Percentiles rank a stretch among this genome's conserved stretches.
Evolutionary conservation across 2,329 filamentous ascomycete species (phyloP).

Genomic region (Stagonosporopsis rhizophila): DNA sequence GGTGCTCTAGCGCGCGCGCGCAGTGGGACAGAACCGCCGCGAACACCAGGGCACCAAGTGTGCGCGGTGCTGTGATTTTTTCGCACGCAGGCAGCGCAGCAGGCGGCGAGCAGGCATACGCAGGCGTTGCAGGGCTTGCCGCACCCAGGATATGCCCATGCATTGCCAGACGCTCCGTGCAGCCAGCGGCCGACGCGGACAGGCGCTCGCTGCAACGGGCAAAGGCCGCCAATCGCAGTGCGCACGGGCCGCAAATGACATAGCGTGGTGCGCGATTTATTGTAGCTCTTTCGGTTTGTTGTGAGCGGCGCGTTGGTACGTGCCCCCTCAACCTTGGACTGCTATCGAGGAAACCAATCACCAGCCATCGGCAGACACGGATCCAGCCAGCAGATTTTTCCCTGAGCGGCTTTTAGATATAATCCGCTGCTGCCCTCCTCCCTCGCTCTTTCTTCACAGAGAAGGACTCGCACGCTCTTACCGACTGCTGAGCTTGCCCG

Average conservation of each 20-base stretch:
- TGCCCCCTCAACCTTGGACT: constrained; percentile 23
- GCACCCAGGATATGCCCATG: background rate
- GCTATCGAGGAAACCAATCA: constrained; percentile 21
- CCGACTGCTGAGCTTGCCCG: constrained; percentile 36
- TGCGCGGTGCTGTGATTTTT: too few species aligned
- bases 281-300: constrained; percentile 25
- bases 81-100: background rate
- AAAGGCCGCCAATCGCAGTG: constrained; percentile 25
- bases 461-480: constrained; percentile 40
- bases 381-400: constrained; percentile 36
- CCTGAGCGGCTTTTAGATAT: constrained; percentile 36
- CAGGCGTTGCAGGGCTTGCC: background rate
- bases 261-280: constrained; percentile 24
- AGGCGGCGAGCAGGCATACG: too few species aligned
- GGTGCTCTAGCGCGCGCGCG: background rate
- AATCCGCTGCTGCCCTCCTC: constrained; percentile 28
- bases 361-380: constrained; percentile 23
- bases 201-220: constrained; percentile 19
- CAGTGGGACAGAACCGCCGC: constrained; percentile 1
- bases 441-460: constrained; percentile 32
- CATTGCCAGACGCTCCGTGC: constrained; percentile 1
- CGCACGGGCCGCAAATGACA: constrained; percentile 23
- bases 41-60: background rate
- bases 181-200: constrained; percentile 20
- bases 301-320: constrained; percentile 19